A percentile compares a stretch with the other conserved stretches of the same genome.
phyloP scores from a whole-genome alignment of 805 yeast species.

The Grigorovia yakushimaensis region DNA sequence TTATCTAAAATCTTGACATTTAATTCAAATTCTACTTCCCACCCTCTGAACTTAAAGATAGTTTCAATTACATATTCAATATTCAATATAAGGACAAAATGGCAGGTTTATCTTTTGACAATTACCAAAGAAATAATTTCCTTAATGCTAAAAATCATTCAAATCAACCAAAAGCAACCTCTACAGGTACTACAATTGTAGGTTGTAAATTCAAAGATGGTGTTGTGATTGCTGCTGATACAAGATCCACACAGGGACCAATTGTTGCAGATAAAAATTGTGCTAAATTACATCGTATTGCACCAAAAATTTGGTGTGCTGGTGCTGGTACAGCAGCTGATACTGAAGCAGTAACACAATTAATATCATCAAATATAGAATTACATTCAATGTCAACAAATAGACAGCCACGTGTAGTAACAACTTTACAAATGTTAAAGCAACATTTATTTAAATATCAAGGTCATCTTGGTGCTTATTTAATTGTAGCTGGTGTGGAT shows the following conservation, averaged over 20 bases:
- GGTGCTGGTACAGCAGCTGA: conserved; percentile 99
- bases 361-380: conserved; percentile 84
- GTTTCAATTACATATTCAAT: neutral
- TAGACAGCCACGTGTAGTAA: conserved; percentile 86
- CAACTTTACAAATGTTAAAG: conserved; percentile 85
- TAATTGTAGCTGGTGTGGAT: conserved; percentile 96
- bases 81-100: conserved; percentile 36
- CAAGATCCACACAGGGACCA: conserved; percentile 93
- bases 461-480: conserved; percentile 94
- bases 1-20: too few relatives aligned
- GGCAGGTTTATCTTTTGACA: conserved; percentile 91
- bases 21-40: too few relatives aligned
- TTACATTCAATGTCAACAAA: conserved; percentile 75
- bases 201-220: conserved; percentile 92
- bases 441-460: conserved; percentile 95
- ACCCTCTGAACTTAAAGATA: too few relatives aligned
- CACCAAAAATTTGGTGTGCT: conserved; percentile 97
- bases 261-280: conserved; percentile 98
- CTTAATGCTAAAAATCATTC: conserved; percentile 58
- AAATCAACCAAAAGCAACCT: conserved; percentile 78
- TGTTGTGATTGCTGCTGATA: conserved; percentile 96
- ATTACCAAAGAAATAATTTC: conserved; percentile 78
- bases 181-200: conserved; percentile 98
- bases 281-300: conserved; percentile 82
- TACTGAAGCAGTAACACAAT: conserved; percentile 94